These are phyloP conservation scores for Neofusicoccum laricinum DNA, from an alignment of 2,329 filamentous ascomycete species.

Conservation along the genomic window DNA sequence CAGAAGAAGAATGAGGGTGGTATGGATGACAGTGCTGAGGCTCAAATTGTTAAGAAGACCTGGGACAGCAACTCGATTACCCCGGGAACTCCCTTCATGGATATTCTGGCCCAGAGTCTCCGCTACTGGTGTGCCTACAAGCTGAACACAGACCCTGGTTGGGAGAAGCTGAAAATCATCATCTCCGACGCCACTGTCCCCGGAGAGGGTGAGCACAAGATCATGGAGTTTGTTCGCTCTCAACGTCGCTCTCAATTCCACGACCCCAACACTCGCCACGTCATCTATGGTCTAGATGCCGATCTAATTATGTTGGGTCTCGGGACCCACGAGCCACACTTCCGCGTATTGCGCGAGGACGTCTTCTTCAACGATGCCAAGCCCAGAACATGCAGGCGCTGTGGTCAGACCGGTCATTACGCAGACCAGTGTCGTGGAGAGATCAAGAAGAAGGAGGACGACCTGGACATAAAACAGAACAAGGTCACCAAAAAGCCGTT, in stretches of 20 bases:
- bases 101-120: conserved; percentile 82
- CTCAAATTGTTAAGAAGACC: conserved; percentile 72
- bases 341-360: conserved; percentile 92
- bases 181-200: conserved; percentile 98
- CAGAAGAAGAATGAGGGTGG: conserved; percentile 56
- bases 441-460: conserved; percentile 72
- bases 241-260: conserved; percentile 88
- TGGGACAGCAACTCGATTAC: conserved; percentile 91
- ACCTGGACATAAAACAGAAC: conserved; percentile 78
- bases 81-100: conserved; percentile 97
- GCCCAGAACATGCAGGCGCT: conserved; percentile 79
- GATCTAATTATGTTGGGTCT: conserved; percentile 98
- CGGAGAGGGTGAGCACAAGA: conserved; percentile 98
- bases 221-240: conserved; percentile 96
- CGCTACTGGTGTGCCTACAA: conserved; percentile 98
- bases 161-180: conserved; percentile 90
- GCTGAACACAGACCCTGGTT: conserved; percentile 91
- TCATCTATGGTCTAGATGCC: conserved; percentile 96
- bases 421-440: conserved; percentile 80
- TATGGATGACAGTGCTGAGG: conserved; percentile 60
- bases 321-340: conserved; percentile 95
- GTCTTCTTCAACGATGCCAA: conserved; percentile 91
- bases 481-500: conserved; percentile 77
- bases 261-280: conserved; percentile 94
- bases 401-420: conserved; percentile 89